Percentiles rank a stretch among this genome's conserved stretches.
phyloP scores from a whole-genome alignment of 768 basidiomycete genomes.

The Candolleomyces efflorescens region DNA sequence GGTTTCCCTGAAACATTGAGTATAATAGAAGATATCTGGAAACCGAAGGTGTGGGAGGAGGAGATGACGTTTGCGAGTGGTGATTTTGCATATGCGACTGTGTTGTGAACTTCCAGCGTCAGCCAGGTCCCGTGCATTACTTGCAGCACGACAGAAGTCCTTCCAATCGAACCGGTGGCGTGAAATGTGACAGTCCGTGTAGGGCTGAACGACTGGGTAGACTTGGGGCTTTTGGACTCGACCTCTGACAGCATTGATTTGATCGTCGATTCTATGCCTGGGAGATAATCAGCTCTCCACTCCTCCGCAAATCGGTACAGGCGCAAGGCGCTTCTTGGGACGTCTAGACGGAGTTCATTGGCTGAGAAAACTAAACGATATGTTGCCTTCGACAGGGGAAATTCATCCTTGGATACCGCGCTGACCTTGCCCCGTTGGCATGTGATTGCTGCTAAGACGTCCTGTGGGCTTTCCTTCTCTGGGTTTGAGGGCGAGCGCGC shows the following conservation, averaged over 20 bases:
- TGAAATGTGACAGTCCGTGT: slow-evolving; percentile 32
- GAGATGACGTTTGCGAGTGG: slow-evolving; percentile 27
- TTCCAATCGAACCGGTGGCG: slow-evolving; percentile 47
- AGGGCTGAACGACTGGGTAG: slow-evolving; percentile 22
- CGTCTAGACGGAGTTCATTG: slow-evolving; percentile 45
- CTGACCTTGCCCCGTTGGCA: slow-evolving; percentile 45
- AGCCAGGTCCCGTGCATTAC: slow-evolving; percentile 90
- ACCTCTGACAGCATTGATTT: slow-evolving; percentile 65
- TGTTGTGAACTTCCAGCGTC: slow-evolving; percentile 62
- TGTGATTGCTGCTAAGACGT: slow-evolving; percentile 58
- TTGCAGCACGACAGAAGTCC: slow-evolving; percentile 61
- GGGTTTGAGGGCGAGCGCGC: slow-evolving; percentile 49
- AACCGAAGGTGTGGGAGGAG: slow-evolving; percentile 48
- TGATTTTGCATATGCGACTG: slow-evolving; percentile 43
- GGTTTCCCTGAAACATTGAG: slow-evolving; percentile 55
- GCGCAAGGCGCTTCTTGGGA: slow-evolving; percentile 79
- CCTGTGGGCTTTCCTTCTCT: slow-evolving; percentile 38
- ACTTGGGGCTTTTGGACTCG: slow-evolving; percentile 32
- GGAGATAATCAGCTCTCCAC: slow-evolving; percentile 78
- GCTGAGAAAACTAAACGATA: slow-evolving; percentile 35
- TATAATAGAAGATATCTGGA: slow-evolving; percentile 58
- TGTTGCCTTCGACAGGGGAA: slow-evolving; percentile 27
- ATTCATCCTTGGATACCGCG: slow-evolving; percentile 20
- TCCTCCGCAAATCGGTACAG: slow-evolving; percentile 77
- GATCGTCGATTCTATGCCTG: slow-evolving; percentile 65